Evolutionary conservation across 2,329 filamentous ascomycete genomes (phyloP), one percentile per base, ranked within the genome.

Genomic region (Stemphylium lycopersici): DNA sequence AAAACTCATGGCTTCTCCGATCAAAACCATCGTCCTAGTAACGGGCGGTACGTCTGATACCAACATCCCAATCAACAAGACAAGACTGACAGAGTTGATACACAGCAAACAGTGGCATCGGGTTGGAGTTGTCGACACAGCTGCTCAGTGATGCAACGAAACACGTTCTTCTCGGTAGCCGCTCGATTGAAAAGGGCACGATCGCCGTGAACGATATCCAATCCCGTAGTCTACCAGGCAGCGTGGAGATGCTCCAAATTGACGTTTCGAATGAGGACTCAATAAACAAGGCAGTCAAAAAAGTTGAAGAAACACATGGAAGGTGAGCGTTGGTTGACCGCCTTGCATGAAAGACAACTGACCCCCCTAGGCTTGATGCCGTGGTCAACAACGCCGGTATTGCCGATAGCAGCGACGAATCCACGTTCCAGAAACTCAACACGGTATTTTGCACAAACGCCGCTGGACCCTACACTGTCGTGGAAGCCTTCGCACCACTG

Each of bases 21-120:
- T 60, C 6, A 67, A 71, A 46, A 66, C 51, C 16, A 64, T 75
- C 42, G 56, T 69, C 13, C 62, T 75, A 3, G 69, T 76, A 52
- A 75, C 73, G 8, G 72, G 72, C n/a, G 73, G 73, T 74, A 65
- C 11, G 61, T 11, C 31, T 37, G 6, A 46, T n/a, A 24, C 13
- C 0, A 6, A 0, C 0, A 22, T 15, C n/a, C 11, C 32, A 34
- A 34, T 13, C 32, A 34, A 6, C n/a, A n/a, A 34, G 32, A 13
- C 32, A 6, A 34, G 4, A 34, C 12, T 34, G 32, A 15, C 32
- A 34, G 1, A 34, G 11, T 13, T 34, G 1, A 13, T 34, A 4
- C 24, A 22, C 18, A 53, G 78, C 74, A 31, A 83, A 79, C 57
- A 70, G 72, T 40, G 80, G 81, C 48, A 79, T 83, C 31, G 80